A percentile compares a stretch with the other conserved stretches of the same genome.
Conservation (phyloP, 2,329 filamentous ascomycete species). For the Chlorencoelia australis region DNA sequence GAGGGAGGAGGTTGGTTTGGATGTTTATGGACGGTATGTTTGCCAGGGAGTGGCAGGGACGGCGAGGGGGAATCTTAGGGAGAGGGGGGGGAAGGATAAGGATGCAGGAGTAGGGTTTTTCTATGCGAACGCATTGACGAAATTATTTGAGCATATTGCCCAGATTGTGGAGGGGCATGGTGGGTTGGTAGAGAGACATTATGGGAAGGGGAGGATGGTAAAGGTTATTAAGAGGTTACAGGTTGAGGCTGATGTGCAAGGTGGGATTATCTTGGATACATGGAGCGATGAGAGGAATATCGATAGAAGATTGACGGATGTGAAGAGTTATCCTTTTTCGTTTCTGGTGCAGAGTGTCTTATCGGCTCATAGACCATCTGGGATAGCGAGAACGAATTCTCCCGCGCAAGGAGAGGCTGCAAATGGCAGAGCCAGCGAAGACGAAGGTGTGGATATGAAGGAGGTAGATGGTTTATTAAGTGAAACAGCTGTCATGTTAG, state of each 20-base stretch:
- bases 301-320: conserved; percentile 80
- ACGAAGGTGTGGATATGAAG: conserved; percentile 93
- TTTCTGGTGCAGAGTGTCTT: conserved; percentile 94
- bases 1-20: conserved; percentile 75
- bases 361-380: conserved; percentile 53
- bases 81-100: conserved; percentile 43
- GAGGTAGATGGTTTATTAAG: conserved; percentile 81
- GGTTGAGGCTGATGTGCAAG: conserved; percentile 90
- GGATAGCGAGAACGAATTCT: conserved; percentile 62
- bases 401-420: conserved; percentile 52
- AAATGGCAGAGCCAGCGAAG: conserved; percentile 59
- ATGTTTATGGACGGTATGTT: conserved; percentile 92
- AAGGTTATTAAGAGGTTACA: conserved; percentile 89
- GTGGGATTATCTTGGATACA: conserved; percentile 88
- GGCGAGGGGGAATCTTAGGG: conserved; percentile 71
- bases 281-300: conserved; percentile 86
- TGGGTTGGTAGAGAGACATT: conserved; percentile 84
- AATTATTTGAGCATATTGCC: conserved; percentile 93
- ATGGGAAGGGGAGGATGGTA: conserved; percentile 86
- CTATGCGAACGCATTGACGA: conserved; percentile 82
- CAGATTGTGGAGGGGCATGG: conserved; percentile 93
- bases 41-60: conserved; percentile 86
- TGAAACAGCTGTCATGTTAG: conserved; percentile 86
- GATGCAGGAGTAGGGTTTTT: conserved; percentile 72
- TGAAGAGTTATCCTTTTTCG: conserved; percentile 95